Conservation (phyloP, 768 basidiomycete genomes). For the Leccinum variicolor region DNA sequence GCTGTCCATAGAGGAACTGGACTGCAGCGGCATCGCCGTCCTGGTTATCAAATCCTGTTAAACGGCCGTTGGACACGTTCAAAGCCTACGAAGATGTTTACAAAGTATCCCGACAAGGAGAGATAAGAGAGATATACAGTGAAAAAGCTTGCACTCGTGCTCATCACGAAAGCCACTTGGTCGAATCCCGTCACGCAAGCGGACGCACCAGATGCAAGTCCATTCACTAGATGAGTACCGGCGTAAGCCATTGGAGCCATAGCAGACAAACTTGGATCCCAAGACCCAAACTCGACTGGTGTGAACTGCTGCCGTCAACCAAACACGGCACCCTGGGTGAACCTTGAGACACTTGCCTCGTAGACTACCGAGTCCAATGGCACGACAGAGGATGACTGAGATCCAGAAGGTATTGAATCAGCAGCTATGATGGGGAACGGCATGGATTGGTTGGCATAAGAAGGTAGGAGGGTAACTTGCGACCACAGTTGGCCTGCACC, state of each 20-base stretch:
- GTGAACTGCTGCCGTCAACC: constrained; percentile 40
- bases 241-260: constrained; percentile 60
- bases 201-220: constrained; percentile 48
- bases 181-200: constrained; percentile 75
- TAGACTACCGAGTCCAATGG: constrained; percentile 49
- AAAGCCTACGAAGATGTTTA: constrained; percentile 39
- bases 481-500: constrained; percentile 77
- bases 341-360: constrained; percentile 40
- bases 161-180: constrained; percentile 71
- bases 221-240: constrained; percentile 63
- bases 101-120: not conserved
- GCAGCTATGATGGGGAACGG: constrained; percentile 70
- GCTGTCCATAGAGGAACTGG: constrained; percentile 47
- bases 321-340: not conserved
- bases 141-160: constrained; percentile 68
- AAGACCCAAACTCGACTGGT: constrained; percentile 70
- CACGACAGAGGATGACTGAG: constrained; percentile 39
- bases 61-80: constrained; percentile 38
- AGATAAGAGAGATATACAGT: constrained; percentile 37
- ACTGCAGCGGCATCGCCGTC: constrained; percentile 29
- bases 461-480: constrained; percentile 45
- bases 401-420: constrained; percentile 48
- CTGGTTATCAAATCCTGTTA: constrained; percentile 22
- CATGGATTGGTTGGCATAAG: constrained; percentile 45
- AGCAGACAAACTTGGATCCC: constrained; percentile 68